phyloP scores from a whole-genome alignment of 441 rosid species.

The Pelargonium australe region DNA sequence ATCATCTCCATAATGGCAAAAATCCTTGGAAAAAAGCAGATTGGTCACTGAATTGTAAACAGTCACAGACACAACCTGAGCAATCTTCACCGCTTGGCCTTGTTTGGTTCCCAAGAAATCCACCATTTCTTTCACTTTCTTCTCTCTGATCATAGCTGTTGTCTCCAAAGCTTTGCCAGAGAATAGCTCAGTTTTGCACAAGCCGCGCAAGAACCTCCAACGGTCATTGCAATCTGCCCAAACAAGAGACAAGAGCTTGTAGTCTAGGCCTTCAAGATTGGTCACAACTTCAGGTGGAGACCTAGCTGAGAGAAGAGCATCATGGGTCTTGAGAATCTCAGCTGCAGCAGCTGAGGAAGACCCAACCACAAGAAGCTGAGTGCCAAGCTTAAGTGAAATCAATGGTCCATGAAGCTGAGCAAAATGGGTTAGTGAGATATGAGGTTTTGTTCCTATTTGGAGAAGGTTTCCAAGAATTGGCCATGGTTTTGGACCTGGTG shows the following conservation, averaged over 20 bases:
- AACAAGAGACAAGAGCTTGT: constrained; percentile 14
- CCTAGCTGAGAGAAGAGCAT: constrained; percentile 24
- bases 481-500: constrained; percentile 37
- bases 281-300: neutral
- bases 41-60: constrained; percentile 13
- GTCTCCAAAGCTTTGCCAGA: constrained; percentile 16
- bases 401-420: constrained; percentile 27
- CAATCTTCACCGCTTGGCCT: constrained; percentile 17
- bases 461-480: constrained; percentile 28
- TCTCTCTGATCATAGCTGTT: constrained; percentile 19
- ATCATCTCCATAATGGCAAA: constrained; percentile 18
- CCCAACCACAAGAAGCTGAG: constrained; percentile 25
- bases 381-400: constrained; percentile 30
- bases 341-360: constrained; percentile 28
- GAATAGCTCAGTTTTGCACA: constrained; percentile 22
- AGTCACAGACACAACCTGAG: constrained; percentile 16
- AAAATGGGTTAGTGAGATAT: constrained; percentile 12
- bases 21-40: constrained; percentile 17
- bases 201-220: constrained; percentile 22
- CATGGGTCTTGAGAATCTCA: constrained; percentile 30
- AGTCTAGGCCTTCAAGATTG: neutral
- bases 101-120: constrained; percentile 15
- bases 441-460: constrained; percentile 20
- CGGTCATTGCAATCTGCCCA: constrained; percentile 22
- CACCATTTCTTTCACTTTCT: constrained; percentile 21